Percentiles rank a stretch among this genome's conserved stretches.
Evolutionary conservation across 2,329 filamentous ascomycete species (phyloP).

Genomic region (Tolypocladium nubicola): DNA sequence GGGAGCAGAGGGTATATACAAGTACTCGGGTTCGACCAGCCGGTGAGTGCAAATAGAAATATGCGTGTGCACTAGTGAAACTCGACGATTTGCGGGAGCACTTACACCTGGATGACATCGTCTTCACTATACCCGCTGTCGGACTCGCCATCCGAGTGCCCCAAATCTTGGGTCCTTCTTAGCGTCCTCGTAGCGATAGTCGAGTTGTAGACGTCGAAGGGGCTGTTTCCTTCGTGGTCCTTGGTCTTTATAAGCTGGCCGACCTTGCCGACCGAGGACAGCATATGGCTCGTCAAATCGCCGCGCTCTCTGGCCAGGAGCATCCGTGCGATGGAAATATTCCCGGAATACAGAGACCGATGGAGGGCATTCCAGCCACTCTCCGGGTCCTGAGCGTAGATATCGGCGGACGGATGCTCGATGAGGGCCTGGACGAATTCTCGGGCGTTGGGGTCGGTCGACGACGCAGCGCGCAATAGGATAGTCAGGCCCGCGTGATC

Average conservation of each 20-base stretch:
- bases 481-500: conserved; percentile 76
- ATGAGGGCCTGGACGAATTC: conserved; percentile 71
- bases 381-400: conserved; percentile 80
- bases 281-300: conserved; percentile 49
- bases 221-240: conserved; percentile 87
- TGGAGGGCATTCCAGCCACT: conserved; percentile 96
- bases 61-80: not conserved
- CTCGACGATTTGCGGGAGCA: not conserved
- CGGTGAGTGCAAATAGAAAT: not conserved
- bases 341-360: conserved; percentile 80
- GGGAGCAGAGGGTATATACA: too few species aligned
- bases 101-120: conserved; percentile 18
- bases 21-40: too few species aligned
- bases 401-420: conserved; percentile 71
- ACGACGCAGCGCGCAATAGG: conserved; percentile 75
- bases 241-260: conserved; percentile 86
- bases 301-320: conserved; percentile 69
- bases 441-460: conserved; percentile 55
- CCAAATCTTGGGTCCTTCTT: conserved; percentile 33
- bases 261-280: conserved; percentile 48
- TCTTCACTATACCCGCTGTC: conserved; percentile 40
- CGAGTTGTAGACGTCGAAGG: conserved; percentile 83
- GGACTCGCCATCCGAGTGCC: conserved; percentile 40
- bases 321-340: conserved; percentile 73
- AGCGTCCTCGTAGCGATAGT: conserved; percentile 74